Evolutionary conservation across 768 basidiomycete genomes (phyloP), one percentile per base, ranked within the genome.

Genomic region (Porphyrellus cyaneotinctus): DNA sequence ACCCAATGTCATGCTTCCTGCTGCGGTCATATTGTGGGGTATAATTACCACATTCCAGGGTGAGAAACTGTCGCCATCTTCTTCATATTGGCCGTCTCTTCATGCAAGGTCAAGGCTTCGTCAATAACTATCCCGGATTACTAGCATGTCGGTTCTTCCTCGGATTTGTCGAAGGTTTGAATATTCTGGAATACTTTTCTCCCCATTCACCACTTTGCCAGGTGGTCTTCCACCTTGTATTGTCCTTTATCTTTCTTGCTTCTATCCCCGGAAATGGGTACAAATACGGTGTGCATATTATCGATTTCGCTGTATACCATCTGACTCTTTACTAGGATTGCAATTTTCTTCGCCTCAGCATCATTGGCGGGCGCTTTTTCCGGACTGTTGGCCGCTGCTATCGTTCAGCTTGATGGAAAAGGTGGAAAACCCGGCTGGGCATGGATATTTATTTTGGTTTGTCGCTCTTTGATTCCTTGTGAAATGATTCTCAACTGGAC

Each of bases 311-410:
- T 1, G 5, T 47, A 46, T 59, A 26, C 12, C 12, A 13, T 52
- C 33, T 52, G 18, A 58, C 12, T 14, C 11, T 20, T 52, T 13
- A 9, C 15, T 22, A 76, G 75, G 13, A 60, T 75, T 32, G 69
- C 74, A 0, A 41, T 58, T 2, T 75, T 76, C 57, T 72, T 69
- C 43, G 65, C 70, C 0, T 61, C 73, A 5, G 74, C 81, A 3
- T 80, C 81, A 17, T 69, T 82, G 2, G 75, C 84, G 0, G 79
- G 81, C 1, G 78, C 81, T 1, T 84, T 85, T 59, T 84, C 82
- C 7, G 85, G 86, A 38, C 67, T 87, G 5, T 72, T 43, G 28
- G 43, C 43, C 1, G 71, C 80, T 38, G 82, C 74, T 0, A 84
- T 88, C 45, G 58, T 72, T n/a, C 67, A 79, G 14, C 78, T 87